Conservation (phyloP, 768 basidiomycete species). For the Paxillus involutus region DNA sequence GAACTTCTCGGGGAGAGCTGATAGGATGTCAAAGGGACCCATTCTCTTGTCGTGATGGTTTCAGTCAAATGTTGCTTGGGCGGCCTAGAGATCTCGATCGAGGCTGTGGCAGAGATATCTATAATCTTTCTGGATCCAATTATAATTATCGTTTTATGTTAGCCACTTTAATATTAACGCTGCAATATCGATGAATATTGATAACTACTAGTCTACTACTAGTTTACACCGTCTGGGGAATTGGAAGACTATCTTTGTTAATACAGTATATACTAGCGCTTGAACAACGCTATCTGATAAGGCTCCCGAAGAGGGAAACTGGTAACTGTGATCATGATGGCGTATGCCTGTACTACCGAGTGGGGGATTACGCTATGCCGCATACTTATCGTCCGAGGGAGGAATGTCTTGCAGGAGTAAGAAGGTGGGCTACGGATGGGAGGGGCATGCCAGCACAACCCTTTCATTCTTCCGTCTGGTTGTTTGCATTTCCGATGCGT, state of each 20-base stretch:
- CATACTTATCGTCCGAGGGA: background rate
- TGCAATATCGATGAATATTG: too few relatives aligned
- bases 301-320: too few relatives aligned
- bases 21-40: constrained; percentile 46
- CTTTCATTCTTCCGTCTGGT: constrained; percentile 51
- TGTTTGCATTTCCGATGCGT: constrained; percentile 58
- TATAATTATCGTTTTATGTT: too few relatives aligned
- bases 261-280: background rate
- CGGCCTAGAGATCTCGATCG: too few relatives aligned
- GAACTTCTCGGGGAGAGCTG: constrained; percentile 52
- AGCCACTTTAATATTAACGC: too few relatives aligned
- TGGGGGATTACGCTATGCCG: background rate
- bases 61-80: too few relatives aligned
- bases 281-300: background rate
- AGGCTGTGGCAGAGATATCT: too few relatives aligned
- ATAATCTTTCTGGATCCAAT: too few relatives aligned
- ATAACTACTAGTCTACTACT: background rate
- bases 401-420: background rate
- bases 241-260: background rate
- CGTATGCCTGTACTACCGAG: background rate
- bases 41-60: background rate
- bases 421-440: background rate
- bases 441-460: constrained; percentile 52
- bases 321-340: background rate
- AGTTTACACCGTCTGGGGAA: background rate